These are phyloP conservation scores for Clathrus columnatus DNA, from an alignment of 768 basidiomycete genomes.

Conservation along the genomic window DNA sequence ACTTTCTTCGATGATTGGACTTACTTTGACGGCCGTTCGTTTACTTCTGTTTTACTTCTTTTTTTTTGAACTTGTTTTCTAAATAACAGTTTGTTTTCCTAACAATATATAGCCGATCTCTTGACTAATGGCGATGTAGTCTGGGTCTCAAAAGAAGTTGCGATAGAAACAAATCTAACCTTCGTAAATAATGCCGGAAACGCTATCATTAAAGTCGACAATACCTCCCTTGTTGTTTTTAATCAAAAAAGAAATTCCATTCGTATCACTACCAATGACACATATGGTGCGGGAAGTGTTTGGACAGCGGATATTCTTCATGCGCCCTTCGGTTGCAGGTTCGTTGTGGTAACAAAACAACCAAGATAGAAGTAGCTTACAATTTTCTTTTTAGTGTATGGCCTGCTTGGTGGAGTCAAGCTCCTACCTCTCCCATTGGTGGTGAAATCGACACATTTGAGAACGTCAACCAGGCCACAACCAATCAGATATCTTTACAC, in stretches of 20 bases:
- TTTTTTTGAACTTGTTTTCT: not conserved
- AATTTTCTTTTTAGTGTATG: constrained; percentile 15
- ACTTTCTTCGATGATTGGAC: constrained; percentile 60
- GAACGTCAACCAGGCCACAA: not conserved
- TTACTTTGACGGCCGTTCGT: constrained; percentile 50
- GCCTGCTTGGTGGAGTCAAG: constrained; percentile 26
- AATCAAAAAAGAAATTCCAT: constrained; percentile 55
- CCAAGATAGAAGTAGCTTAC: not conserved
- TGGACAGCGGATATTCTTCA: constrained; percentile 39
- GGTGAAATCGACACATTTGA: constrained; percentile 19
- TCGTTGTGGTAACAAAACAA: not conserved
- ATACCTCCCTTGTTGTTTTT: constrained; percentile 41
- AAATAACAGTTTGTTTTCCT: constrained; percentile 1
- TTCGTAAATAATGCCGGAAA: constrained; percentile 61
- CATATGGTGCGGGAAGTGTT: constrained; percentile 32
- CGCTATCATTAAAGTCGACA: constrained; percentile 73
- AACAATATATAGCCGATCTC: constrained; percentile 70
- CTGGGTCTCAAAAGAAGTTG: constrained; percentile 38
- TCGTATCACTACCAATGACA: constrained; percentile 32
- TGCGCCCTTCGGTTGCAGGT: constrained; percentile 42
- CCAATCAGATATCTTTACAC: not conserved
- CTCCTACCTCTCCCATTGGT: not conserved
- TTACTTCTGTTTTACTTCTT: not conserved
- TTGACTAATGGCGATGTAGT: constrained; percentile 56
- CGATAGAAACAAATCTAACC: constrained; percentile 41